Percentiles rank a stretch among this genome's conserved stretches.
phyloP scores from a whole-genome alignment of 352 stramenopile species.

The Globisporangium ultimum region DNA sequence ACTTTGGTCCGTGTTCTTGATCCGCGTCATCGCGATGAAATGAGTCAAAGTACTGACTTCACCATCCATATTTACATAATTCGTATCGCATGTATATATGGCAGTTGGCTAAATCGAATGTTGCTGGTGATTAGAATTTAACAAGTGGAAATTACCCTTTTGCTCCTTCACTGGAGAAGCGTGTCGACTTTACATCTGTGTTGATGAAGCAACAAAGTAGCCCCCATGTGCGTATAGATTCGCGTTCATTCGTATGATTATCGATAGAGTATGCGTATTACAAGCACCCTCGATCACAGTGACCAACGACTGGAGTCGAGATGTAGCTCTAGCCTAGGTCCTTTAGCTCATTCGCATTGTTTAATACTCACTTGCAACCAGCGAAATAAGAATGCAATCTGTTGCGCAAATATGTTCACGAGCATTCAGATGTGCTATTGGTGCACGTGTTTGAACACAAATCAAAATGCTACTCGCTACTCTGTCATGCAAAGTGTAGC shows the following conservation, averaged over 20 bases:
- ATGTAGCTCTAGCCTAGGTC: too few relatives aligned
- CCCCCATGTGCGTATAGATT: too few relatives aligned
- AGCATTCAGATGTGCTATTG: not conserved
- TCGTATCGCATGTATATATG: constrained; percentile 35
- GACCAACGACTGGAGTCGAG: too few relatives aligned
- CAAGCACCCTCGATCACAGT: too few relatives aligned
- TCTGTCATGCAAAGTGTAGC: too few relatives aligned
- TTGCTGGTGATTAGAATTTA: constrained; percentile 38
- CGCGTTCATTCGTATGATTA: too few relatives aligned
- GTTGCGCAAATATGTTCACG: not conserved
- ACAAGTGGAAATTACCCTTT: constrained; percentile 68
- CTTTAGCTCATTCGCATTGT: too few relatives aligned
- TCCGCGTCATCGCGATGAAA: constrained; percentile 88
- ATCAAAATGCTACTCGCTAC: too few relatives aligned
- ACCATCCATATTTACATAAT: constrained; percentile 17
- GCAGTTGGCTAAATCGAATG: constrained; percentile 11
- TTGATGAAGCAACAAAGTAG: constrained; percentile 68
- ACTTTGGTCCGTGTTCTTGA: constrained; percentile 91
- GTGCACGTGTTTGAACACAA: not conserved
- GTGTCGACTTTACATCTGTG: constrained; percentile 79
- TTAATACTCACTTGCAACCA: too few relatives aligned
- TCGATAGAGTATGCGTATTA: too few relatives aligned
- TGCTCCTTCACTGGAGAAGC: constrained; percentile 53
- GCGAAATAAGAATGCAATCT: not conserved
- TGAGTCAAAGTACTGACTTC: constrained; percentile 82